Conservation (phyloP, 345 rosid species). For the Eucalyptus lansdowneana region DNA sequence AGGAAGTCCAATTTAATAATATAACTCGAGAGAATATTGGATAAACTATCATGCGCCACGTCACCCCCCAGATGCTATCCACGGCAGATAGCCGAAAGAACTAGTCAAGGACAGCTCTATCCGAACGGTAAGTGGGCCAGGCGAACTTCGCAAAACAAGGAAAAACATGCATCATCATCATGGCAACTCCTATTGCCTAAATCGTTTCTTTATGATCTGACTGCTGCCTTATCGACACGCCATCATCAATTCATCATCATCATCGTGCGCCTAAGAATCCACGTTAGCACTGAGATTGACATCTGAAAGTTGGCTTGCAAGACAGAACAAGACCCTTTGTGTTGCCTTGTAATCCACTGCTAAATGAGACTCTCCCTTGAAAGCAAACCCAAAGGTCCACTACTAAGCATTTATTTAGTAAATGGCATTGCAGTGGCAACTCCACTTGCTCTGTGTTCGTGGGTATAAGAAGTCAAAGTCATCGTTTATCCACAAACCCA, state of each 20-base stretch:
- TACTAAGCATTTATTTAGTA: background rate
- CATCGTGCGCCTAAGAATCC: background rate
- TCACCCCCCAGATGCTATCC: background rate
- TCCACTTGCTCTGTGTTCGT: background rate
- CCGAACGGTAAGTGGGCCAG: background rate
- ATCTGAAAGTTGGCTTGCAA: background rate
- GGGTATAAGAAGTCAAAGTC: background rate
- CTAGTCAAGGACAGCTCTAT: background rate
- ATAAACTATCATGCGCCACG: background rate
- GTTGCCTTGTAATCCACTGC: background rate
- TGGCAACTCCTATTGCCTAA: background rate
- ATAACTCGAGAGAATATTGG: background rate
- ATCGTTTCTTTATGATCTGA: background rate
- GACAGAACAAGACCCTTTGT: background rate
- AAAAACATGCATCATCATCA: background rate
- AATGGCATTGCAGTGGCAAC: background rate
- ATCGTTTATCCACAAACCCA: background rate
- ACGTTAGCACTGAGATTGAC: background rate
- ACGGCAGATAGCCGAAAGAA: background rate
- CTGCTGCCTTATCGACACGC: background rate
- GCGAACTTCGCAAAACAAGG: background rate
- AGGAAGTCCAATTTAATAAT: background rate
- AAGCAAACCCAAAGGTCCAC: background rate
- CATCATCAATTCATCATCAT: background rate
- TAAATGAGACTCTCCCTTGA: background rate